Base-by-base conservation (phyloP, 805 yeast species). In the Metschnikowia chrysomelidarum region DNA sequence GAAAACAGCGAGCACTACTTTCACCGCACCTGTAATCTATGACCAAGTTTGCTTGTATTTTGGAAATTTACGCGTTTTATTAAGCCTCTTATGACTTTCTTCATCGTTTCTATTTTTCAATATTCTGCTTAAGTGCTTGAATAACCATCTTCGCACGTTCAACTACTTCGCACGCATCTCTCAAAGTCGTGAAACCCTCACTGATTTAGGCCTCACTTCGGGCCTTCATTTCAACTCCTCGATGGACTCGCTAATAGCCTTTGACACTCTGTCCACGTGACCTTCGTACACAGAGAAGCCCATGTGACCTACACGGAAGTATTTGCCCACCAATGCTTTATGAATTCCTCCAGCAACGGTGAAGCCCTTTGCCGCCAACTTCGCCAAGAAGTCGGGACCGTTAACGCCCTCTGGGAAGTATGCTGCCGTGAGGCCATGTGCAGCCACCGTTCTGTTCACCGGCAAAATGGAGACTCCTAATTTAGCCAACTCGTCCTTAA, bases 271-370 rank as follows among this genome's bases (percentile, higher is more conserved):
- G 30, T 60, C 67, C 19, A 67, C 56, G 39, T 67, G 72, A 29
- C 69, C 72, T 34, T 56, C 64, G 41, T 63, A 62, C n/a, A 67
- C 60, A 30, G 88, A 74, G 40, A 78, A 80, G 44, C 97, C 96
- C 98, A 91, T 91, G 66, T 89, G 98, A 22, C 98, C 98, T 41
- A 89, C 80, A 63, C 98, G 78, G 69, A 91, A 86, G 67, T 89
- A 89, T 59, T 82, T 80, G 40, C 83, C 75, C 30, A 78, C 81
- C 51, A 87, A 78, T 16, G 79, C 87, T 60, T 78, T 80, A 66
- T 85, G 91, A 46, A 89, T 82, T 40, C 97, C 97, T 32, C 93
- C 94, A 29, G 97, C 96, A 31, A 89, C 74, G 16, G 82, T 76
- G 53, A 84, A 76, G 13, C 88, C 89, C 49, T 78, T 75, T 34